Conservation (phyloP, 768 basidiomycete genomes). For the Termitomyces sp. region DNA sequence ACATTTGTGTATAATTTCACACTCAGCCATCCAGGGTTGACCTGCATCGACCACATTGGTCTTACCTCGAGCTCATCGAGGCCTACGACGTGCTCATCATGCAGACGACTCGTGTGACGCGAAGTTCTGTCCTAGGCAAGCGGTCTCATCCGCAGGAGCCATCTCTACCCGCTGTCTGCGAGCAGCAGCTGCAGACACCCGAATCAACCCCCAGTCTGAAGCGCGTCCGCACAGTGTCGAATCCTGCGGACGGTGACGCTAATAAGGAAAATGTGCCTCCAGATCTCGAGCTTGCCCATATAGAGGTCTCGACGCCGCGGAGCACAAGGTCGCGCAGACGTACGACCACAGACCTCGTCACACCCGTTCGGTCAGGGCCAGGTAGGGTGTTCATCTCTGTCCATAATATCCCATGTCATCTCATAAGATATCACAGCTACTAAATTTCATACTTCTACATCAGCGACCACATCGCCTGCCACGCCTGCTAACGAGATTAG, state of each 20-base stretch:
- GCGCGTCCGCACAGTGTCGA: conserved; percentile 46
- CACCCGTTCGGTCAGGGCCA: conserved; percentile 38
- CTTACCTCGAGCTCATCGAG: conserved; percentile 12
- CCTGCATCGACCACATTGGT: conserved; percentile 16
- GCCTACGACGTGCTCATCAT: conserved; percentile 20
- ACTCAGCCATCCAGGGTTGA: conserved; percentile 16
- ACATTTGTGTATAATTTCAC: conserved; percentile 14
- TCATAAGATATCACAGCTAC: conserved; percentile 24
- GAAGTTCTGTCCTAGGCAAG: conserved; percentile 49
- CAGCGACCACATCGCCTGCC: conserved; percentile 30
- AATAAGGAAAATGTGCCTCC: conserved; percentile 85
- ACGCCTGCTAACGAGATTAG: conserved; percentile 42
- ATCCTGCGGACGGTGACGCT: conserved; percentile 43
- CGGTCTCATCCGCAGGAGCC: conserved; percentile 34
- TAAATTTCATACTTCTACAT: conserved; percentile 44
- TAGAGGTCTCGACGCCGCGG: conserved; percentile 30
- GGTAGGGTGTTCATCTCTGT: conserved; percentile 28
- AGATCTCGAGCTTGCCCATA: conserved; percentile 28
- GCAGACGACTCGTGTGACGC: conserved; percentile 35
- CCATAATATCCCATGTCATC: conserved; percentile 5
- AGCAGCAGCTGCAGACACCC: conserved; percentile 49
- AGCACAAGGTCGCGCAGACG: conserved; percentile 34
- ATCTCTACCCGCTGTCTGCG: conserved; percentile 23
- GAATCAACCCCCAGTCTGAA: conserved; percentile 62
- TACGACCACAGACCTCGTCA: conserved; percentile 28